phyloP scores from a whole-genome alignment of 805 yeast genomes.

The Cyberlindnera mycetangii region DNA sequence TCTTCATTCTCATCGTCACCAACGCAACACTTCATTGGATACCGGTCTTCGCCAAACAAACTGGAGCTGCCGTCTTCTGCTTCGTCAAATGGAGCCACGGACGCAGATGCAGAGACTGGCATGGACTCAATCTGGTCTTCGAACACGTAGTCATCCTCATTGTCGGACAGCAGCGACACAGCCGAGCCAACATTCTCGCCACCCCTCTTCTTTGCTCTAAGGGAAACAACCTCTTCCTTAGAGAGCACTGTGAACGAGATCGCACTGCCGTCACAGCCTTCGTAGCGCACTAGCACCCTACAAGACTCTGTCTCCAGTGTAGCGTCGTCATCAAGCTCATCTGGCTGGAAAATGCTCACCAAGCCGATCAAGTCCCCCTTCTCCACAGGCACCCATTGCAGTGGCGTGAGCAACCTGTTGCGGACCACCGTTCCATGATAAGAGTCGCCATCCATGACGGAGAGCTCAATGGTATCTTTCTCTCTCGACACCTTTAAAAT shows the following conservation, averaged over 20 bases:
- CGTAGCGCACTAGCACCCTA: constrained; percentile 5
- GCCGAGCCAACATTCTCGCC: neutral
- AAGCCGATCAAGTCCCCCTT: constrained; percentile 13
- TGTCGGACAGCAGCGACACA: neutral
- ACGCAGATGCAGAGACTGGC: neutral
- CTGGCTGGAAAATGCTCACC: constrained; percentile 5
- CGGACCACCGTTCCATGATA: constrained; percentile 15
- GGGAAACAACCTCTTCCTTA: constrained; percentile 1
- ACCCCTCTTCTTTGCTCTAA: neutral
- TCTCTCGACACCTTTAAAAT: neutral
- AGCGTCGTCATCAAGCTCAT: too few relatives aligned
- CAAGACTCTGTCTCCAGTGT: constrained; percentile 5
- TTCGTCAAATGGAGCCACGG: neutral
- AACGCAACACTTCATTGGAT: too few relatives aligned
- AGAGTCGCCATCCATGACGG: constrained; percentile 3
- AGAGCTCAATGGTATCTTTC: neutral
- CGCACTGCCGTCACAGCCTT: constrained; percentile 2
- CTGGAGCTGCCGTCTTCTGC: neutral
- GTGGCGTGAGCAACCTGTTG: constrained; percentile 2
- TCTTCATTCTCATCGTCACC: constrained; percentile 1
- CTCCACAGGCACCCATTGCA: neutral
- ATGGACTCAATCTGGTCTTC: neutral
- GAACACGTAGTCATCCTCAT: neutral
- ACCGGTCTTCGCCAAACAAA: neutral
- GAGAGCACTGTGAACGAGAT: constrained; percentile 5